A percentile compares a stretch with the other conserved stretches of the same genome.
phyloP scores from a whole-genome alignment of 352 stramenopile species.

The Peronospora farinosa region DNA sequence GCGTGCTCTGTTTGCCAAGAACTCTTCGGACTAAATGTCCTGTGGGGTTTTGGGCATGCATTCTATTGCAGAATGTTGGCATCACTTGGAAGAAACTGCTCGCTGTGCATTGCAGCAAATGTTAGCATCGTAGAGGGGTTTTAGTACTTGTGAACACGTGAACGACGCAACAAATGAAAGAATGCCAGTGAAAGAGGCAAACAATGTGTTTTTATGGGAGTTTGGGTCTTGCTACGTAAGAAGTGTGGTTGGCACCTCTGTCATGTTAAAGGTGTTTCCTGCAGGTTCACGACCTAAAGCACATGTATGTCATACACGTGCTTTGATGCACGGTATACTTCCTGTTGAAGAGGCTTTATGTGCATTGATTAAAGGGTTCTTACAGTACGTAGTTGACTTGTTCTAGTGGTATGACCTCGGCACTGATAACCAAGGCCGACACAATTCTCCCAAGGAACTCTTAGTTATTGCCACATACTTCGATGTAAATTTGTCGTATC shows the following conservation, averaged over 20 bases:
- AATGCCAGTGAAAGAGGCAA: slow-evolving; percentile 21
- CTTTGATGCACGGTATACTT: not conserved
- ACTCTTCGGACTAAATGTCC: slow-evolving; percentile 62
- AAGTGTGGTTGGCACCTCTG: too few relatives aligned
- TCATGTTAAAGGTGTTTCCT: too few relatives aligned
- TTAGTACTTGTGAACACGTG: slow-evolving; percentile 1
- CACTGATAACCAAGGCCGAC: too few relatives aligned
- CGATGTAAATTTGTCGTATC: not conserved
- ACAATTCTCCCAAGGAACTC: not conserved
- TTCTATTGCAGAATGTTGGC: slow-evolving; percentile 8
- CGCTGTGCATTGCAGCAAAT: slow-evolving; percentile 3
- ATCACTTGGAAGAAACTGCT: slow-evolving; percentile 7
- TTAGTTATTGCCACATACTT: not conserved
- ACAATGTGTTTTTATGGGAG: not conserved
- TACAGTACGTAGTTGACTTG: not conserved
- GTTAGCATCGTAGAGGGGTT: slow-evolving; percentile 3
- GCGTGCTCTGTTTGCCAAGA: slow-evolving; percentile 75
- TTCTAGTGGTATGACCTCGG: not conserved
- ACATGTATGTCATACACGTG: too few relatives aligned
- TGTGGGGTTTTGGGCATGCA: not conserved
- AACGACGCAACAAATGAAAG: slow-evolving; percentile 16
- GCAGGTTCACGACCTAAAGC: too few relatives aligned
- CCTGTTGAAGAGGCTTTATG: not conserved
- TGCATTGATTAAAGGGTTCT: not conserved
- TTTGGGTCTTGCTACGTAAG: too few relatives aligned